phyloP scores from a whole-genome alignment of 1,284 basidiomycete genomes.

The Inonotus hispidus region DNA sequence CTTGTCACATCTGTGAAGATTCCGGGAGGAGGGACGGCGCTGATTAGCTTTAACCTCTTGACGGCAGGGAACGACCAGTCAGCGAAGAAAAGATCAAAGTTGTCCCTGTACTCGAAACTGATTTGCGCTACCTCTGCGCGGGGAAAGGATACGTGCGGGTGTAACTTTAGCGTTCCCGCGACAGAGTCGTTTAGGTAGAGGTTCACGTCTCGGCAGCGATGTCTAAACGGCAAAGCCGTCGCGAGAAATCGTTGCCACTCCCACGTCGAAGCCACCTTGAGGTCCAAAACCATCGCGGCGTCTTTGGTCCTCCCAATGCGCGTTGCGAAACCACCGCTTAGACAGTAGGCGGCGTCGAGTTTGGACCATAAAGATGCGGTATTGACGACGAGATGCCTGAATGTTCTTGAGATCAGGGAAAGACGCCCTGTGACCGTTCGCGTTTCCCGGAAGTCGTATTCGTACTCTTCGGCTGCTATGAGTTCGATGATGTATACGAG shows the following conservation, averaged over 20 bases:
- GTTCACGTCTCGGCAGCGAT: not conserved
- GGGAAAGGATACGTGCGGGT: not conserved
- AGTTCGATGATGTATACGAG: not conserved
- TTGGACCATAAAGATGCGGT: not conserved
- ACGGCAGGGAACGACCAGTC: not conserved
- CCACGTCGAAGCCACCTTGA: not conserved
- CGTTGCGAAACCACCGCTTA: not conserved
- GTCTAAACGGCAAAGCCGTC: not conserved
- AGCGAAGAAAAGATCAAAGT: not conserved
- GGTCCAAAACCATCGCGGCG: not conserved
- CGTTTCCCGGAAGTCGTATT: not conserved
- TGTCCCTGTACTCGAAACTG: not conserved
- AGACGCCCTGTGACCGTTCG: not conserved
- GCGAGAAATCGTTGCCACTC: not conserved
- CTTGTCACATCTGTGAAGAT: not conserved
- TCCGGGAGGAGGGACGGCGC: not conserved
- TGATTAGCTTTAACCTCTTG: not conserved
- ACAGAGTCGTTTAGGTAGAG: no score
- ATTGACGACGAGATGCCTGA: not conserved
- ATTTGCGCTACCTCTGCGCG: no score
- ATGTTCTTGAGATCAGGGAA: not conserved
- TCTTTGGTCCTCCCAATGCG: not conserved
- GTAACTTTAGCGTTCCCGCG: not conserved
- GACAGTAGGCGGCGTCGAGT: not conserved
- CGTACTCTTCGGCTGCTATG: no score